Evolutionary conservation across 192 early-diverging fungal species (phyloP).

Genomic region (Podila verticillata): DNA sequence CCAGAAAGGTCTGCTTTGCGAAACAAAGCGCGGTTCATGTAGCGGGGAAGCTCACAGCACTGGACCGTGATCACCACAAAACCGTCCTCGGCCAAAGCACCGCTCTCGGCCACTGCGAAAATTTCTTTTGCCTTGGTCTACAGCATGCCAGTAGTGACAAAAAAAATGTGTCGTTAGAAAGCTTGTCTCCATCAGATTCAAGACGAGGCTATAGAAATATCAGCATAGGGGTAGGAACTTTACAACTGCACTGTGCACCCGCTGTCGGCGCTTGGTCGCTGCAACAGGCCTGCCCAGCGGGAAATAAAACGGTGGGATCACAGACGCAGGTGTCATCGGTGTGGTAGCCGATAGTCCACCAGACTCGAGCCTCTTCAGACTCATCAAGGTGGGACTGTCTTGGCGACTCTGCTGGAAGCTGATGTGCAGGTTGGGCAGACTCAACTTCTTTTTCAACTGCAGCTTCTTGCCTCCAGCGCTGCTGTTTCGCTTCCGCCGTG

Average conservation of each 20-base stretch:
- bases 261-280: conserved; percentile 26
- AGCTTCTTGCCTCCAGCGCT: conserved; percentile 41
- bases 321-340: conserved; percentile 5
- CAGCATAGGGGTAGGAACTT: background rate
- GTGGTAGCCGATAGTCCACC: background rate
- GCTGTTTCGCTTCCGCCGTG: conserved; percentile 24
- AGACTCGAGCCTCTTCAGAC: conserved; percentile 1
- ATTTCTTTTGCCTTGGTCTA: conserved; percentile 40
- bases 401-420: conserved; percentile 20
- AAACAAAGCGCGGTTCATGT: conserved; percentile 75
- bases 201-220: background rate
- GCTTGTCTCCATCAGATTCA: background rate
- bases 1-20: conserved; percentile 41
- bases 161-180: background rate
- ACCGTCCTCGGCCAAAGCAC: conserved; percentile 45
- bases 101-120: conserved; percentile 29
- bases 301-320: conserved; percentile 46
- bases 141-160: background rate
- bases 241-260: conserved; percentile 24
- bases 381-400: background rate
- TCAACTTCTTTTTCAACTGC: conserved; percentile 25
- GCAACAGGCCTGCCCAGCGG: conserved; percentile 36
- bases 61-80: conserved; percentile 59
- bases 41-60: conserved; percentile 71
- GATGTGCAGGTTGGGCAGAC: conserved; percentile 14